These are phyloP conservation scores for Starmera caribaea DNA, from an alignment of 805 yeast genomes.

Conservation along the genomic window DNA sequence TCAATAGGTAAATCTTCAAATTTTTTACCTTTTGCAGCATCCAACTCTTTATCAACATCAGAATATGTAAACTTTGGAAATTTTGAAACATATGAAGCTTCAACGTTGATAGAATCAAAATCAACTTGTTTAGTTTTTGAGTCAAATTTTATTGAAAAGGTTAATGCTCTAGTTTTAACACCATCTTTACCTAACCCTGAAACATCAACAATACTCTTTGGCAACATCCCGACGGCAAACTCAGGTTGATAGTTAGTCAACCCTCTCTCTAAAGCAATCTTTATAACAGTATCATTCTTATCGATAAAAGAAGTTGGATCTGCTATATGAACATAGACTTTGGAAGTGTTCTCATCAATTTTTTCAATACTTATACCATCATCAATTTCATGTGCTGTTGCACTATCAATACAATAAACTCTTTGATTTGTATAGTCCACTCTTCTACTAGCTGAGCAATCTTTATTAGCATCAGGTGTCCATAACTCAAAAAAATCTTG, in stretches of 20 bases:
- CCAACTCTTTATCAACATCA: slow-evolving; percentile 45
- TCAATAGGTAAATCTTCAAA: slow-evolving; percentile 3
- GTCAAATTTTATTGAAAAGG: slow-evolving; percentile 28
- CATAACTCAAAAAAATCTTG: slow-evolving; percentile 29
- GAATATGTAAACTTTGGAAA: slow-evolving; percentile 51
- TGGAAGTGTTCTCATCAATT: slow-evolving; percentile 21
- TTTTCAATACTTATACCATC: slow-evolving; percentile 71
- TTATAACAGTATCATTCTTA: slow-evolving; percentile 25
- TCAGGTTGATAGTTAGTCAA: slow-evolving; percentile 71
- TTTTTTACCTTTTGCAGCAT: slow-evolving; percentile 14
- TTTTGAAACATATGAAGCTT: slow-evolving; percentile 33
- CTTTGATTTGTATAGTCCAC: slow-evolving; percentile 33
- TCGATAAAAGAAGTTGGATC: slow-evolving; percentile 68
- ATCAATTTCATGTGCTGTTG: slow-evolving; percentile 80
- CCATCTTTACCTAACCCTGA: slow-evolving; percentile 43
- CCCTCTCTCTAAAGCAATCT: slow-evolving; percentile 50
- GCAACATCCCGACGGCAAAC: slow-evolving; percentile 59
- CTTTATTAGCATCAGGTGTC: slow-evolving; percentile 13
- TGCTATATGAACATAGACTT: slow-evolving; percentile 69
- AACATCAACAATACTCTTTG: slow-evolving; percentile 37
- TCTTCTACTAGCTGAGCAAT: slow-evolving; percentile 18
- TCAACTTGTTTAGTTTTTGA: slow-evolving; percentile 12
- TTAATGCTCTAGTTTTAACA: slow-evolving; percentile 35
- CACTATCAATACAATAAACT: slow-evolving; percentile 78
- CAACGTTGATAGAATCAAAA: slow-evolving; percentile 21